Conservation (phyloP, 805 yeast species). For the Sugiyamaella smithiae region DNA sequence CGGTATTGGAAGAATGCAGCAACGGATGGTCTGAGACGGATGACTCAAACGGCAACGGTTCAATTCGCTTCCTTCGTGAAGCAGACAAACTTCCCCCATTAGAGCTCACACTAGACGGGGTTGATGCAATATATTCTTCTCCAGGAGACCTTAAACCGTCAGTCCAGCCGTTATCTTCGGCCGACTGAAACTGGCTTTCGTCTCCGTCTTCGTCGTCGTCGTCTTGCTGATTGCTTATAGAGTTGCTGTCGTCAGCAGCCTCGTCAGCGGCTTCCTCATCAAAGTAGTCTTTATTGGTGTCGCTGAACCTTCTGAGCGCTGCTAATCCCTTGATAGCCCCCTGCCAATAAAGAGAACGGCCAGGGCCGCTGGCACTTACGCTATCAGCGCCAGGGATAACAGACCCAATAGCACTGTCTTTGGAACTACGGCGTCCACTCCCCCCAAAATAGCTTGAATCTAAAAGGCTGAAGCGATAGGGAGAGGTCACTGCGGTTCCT, state of each 20-base stretch:
- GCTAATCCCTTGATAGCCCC: not conserved
- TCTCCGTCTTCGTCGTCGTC: not conserved
- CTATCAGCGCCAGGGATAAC: not conserved
- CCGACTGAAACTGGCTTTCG: not conserved
- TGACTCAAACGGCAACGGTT: conserved; percentile 1
- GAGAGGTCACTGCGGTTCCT: conserved; percentile 1
- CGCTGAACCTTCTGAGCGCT: not conserved
- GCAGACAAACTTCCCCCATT: not conserved
- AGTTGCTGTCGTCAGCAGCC: not conserved
- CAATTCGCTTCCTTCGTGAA: not conserved
- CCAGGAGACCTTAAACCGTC: not conserved
- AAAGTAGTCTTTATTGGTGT: not conserved
- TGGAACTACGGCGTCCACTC: not conserved
- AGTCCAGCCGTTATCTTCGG: not conserved
- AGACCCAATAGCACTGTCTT: not conserved
- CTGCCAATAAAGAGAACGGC: not conserved
- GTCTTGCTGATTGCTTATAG: not conserved
- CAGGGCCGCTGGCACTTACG: not conserved
- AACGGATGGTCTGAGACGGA: conserved; percentile 12
- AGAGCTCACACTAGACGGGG: not conserved
- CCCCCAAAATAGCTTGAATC: not conserved
- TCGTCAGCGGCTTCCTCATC: not conserved
- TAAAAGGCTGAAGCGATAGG: not conserved
- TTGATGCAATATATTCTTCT: not conserved
- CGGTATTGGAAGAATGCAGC: not conserved